Base-by-base conservation (phyloP, 805 yeast species). In the Candida sithepensis region DNA sequence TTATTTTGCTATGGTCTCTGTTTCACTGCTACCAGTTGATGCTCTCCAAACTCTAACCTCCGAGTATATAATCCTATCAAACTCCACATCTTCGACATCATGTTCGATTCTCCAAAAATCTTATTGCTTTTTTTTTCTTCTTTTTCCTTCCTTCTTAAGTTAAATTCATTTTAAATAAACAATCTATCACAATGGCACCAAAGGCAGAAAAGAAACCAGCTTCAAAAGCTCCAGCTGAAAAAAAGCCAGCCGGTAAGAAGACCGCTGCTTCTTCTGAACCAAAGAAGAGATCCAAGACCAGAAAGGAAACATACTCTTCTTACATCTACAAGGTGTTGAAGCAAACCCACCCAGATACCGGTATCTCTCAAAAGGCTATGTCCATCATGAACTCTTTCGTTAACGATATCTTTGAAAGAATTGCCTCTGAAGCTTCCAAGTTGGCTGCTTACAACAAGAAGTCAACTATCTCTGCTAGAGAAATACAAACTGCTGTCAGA, bases 281-380 rank as follows among this genome's bases (percentile, higher is more conserved):
- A 70, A 90, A 89, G 83, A 91, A 87, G 86, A 89, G 96, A 81
- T 69, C 88, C 61, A 91, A 90, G 85, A 75, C 91, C 65, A 89
- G 97, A 84, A 90, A 89, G 86, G 97, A 92, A 79, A 89, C 97
- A 58, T 92, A 90, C 81, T 89, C 96, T 58, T 90, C 97, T 55
- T 92, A 92, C 78, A 92, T 92, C 72, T 92, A 91, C 94, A 92
- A 92, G 78, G 97, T 91, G 60, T 85, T 92, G 72, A 91, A 91
- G 78, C 97, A 92, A 82, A 91, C 97, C 55, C 98, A 92, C 77
- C 98, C 97, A 74, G 97, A 92, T 74, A 92, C 98, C 56, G 98
- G 97, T 88, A 92, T 92, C 72, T 91, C 98, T 64, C 96, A 90
- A 78, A 88, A 89, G 72, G 96, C 98, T 58, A 92, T 92, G 96